Evolutionary conservation across 1,284 basidiomycete genomes (phyloP), one percentile per base, ranked within the genome.

Genomic region (Tetrapyrgos nigripes): DNA sequence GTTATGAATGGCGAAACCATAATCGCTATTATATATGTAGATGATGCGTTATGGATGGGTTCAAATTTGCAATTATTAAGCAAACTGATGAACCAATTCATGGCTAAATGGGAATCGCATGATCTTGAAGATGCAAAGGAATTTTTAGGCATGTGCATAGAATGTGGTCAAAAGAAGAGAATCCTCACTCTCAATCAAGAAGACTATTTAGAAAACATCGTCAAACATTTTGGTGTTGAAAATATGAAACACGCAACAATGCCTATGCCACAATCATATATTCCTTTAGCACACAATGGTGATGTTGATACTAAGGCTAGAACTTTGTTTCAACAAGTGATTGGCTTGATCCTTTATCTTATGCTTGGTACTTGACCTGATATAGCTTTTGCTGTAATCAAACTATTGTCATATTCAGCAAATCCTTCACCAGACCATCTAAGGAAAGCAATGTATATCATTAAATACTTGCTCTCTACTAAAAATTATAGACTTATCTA

Each of bases 391-490:
- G 31, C 31, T 8, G 31, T 33, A 8, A 33, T 33, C 31, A 33
- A 33, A 33, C 31, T 33, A 33, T 33, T 14, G 8, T 14, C 8
- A 33, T 14, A 33, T 14, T 33, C 31, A 33, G 31, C 31, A 8
- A 33, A 33, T 33, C 31, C 31, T 33, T 33, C 31, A 33, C 31
- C 8, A 33, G 31, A 33, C 8, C 31, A 33, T 14, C 31, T 33
- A 8, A 33, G 14, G 8, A 33, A 33, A 33, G 31, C 31, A 65
- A 60, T 2, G 51, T 67, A 69, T 33, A 68, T 73, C 4, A 58
- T 58, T n/a, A 28, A 48, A 11, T 75, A 75, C 45, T 50, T 74
- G 3, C 44, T 58, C 21, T 64, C 62, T 3, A 71, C 68, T 10
- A 21, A 17, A 5, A 48, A 71, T 45, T 67, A 64, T 51, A 26